Percentiles rank a stretch among this genome's conserved stretches.
Conservation (phyloP, 2,329 filamentous ascomycete genomes). For the Thelonectria olida region DNA sequence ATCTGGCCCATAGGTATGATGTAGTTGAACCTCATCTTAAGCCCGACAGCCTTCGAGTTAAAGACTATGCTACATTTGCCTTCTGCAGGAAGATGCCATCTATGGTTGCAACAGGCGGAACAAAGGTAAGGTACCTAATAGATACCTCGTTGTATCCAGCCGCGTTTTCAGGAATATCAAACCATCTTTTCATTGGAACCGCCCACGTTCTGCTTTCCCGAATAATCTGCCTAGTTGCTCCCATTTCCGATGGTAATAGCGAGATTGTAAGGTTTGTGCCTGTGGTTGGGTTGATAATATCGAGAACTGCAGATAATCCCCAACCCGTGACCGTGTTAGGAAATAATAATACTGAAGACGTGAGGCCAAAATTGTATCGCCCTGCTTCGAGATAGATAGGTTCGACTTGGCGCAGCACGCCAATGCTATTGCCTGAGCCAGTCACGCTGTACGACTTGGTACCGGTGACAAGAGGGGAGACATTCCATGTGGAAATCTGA, state of each 20-base stretch:
- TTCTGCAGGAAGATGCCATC: conserved; percentile 2
- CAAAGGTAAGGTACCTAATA: conserved; percentile 1
- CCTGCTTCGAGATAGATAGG: conserved; percentile 20
- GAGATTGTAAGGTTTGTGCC: too few species aligned
- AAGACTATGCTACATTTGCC: too few species aligned
- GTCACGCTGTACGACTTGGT: conserved; percentile 1
- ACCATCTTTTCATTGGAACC: neutral
- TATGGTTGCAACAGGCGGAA: neutral
- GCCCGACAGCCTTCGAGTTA: too few species aligned
- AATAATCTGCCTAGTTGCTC: too few species aligned
- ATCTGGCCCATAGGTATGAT: too few species aligned
- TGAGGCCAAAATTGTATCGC: neutral
- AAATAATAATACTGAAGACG: neutral
- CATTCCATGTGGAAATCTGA: neutral
- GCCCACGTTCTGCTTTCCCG: too few species aligned
- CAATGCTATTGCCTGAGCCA: conserved; percentile 2
- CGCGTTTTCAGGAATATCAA: neutral
- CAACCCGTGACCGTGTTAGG: neutral
- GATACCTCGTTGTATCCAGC: conserved; percentile 19
- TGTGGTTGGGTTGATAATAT: conserved; percentile 10
- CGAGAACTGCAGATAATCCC: neutral
- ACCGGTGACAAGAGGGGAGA: neutral
- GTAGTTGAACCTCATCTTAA: too few species aligned
- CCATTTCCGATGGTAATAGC: too few species aligned
- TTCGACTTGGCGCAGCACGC: neutral